Base-by-base conservation (phyloP, 75 land plant genomes). In the Chamaecyparis obtusa region DNA sequence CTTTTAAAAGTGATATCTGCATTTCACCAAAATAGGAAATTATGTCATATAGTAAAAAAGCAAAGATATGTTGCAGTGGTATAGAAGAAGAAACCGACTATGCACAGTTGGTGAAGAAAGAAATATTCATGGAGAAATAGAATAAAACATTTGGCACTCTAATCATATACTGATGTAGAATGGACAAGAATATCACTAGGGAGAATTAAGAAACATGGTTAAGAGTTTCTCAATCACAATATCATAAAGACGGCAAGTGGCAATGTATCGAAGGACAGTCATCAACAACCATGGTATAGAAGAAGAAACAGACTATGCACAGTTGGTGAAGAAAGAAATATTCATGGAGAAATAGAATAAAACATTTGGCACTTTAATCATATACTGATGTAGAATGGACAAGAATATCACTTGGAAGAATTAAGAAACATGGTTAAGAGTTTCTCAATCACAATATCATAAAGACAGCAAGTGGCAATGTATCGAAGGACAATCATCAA, bases 1-100 rank as follows among this genome's bases (percentile, higher is more conserved):
- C 39, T 5, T 24, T 41, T 30, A 84, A 44, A 35, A 33, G 76
- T 41, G 85, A 46, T n/a, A 87, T 67, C 92, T 91, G 92, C 83
- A 86, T 74, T 39, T 19, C 37, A 57, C 16, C 33, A 33, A 32
- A 19, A 84, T 3, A 55, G n/a, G 35, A 17, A 64, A 9, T 14
- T 56, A 16, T 35, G 37, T 9, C 24, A 35, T 35, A 84, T 36
- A 32, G 72, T 5, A 33, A 19, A 6, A 71, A 84, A 33, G 43
- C 8, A 84, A 49, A 84, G n/a, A 84, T 33, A 43, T 32, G 24
- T 17, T 33, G 36, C 30, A 27, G 32, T 3, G n/a, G 36, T 14
- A n/a, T 21, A 21, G n/a, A 5, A 60, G 67, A 60, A 60, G 67
- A 60, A 60, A 21, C 24, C 21, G 67, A 60, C 21, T 60, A 57